Evolutionary conservation across 2,329 filamentous ascomycete genomes (phyloP).

Genomic region (Zymoseptoria tritici): DNA sequence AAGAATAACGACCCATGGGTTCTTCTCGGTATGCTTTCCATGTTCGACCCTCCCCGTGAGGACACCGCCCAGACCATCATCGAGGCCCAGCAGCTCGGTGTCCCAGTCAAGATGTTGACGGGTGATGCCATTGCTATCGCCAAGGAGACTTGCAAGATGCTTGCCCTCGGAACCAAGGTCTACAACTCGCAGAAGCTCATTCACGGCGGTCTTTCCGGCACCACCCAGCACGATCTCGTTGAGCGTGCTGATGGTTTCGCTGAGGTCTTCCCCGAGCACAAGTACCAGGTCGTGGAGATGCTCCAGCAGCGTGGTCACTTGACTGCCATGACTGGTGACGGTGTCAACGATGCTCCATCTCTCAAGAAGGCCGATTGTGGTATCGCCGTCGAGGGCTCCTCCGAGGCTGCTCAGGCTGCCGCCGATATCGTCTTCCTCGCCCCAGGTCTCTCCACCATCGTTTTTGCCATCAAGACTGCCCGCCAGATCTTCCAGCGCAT

Average conservation of each 20-base stretch:
- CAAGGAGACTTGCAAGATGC: constrained; percentile 77
- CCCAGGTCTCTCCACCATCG: constrained; percentile 63
- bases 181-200: constrained; percentile 75
- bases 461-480: constrained; percentile 65
- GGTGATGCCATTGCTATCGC: constrained; percentile 73
- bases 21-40: constrained; percentile 67
- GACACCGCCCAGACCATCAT: constrained; percentile 72
- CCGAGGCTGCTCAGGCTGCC: constrained; percentile 64
- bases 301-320: constrained; percentile 65
- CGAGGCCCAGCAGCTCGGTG: constrained; percentile 67
- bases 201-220: constrained; percentile 65
- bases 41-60: constrained; percentile 73
- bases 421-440: constrained; percentile 70
- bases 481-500: constrained; percentile 72
- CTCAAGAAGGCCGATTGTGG: constrained; percentile 69
- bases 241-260: constrained; percentile 68
- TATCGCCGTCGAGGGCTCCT: constrained; percentile 65
- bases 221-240: constrained; percentile 67
- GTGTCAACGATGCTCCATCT: constrained; percentile 66
- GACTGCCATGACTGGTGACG: constrained; percentile 70
- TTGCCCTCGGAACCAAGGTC: constrained; percentile 70
- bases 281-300: constrained; percentile 71
- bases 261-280: constrained; percentile 69
- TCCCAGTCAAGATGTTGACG: constrained; percentile 74
- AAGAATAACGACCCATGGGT: constrained; percentile 69